Percentiles rank a stretch among this genome's conserved stretches.
phyloP scores from a whole-genome alignment of 2,329 filamentous ascomycete genomes.

The Colletotrichum sp. region DNA sequence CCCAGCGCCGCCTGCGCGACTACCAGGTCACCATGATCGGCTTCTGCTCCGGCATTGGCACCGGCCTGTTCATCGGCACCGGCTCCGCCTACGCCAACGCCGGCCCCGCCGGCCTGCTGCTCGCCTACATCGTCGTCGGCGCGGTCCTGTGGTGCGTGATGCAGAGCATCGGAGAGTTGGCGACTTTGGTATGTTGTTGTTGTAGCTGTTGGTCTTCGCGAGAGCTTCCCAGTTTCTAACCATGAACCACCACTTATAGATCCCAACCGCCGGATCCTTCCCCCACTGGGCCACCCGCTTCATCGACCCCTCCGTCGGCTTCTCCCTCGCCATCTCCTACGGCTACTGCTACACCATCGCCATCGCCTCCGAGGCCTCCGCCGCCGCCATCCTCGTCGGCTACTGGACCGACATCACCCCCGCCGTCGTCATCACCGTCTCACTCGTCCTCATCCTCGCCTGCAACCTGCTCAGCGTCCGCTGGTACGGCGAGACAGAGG shows the following conservation, averaged over 20 bases:
- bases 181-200: conserved; percentile 20
- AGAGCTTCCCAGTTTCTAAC: not conserved
- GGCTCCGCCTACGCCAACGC: conserved; percentile 43
- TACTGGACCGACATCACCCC: conserved; percentile 49
- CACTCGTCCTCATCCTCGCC: conserved; percentile 39
- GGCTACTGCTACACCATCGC: conserved; percentile 48
- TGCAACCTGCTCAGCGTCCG: conserved; percentile 46
- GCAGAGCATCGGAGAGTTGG: conserved; percentile 51
- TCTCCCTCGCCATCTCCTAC: conserved; percentile 52
- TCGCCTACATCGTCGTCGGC: conserved; percentile 48
- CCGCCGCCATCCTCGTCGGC: conserved; percentile 42
- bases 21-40: conserved; percentile 59
- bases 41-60: conserved; percentile 47
- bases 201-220: not conserved
- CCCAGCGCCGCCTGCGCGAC: conserved; percentile 20
- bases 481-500: conserved; percentile 50
- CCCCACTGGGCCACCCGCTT: conserved; percentile 35
- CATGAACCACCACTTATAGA: not conserved
- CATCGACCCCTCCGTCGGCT: conserved; percentile 43
- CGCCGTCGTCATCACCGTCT: conserved; percentile 47
- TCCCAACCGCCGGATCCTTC: conserved; percentile 24
- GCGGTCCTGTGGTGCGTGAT: conserved; percentile 50
- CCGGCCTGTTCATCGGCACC: conserved; percentile 50
- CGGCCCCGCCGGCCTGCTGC: conserved; percentile 47
- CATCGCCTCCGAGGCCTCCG: conserved; percentile 47